phyloP scores from a whole-genome alignment of 1,139 yeast genomes.

The Pichia sp. region DNA sequence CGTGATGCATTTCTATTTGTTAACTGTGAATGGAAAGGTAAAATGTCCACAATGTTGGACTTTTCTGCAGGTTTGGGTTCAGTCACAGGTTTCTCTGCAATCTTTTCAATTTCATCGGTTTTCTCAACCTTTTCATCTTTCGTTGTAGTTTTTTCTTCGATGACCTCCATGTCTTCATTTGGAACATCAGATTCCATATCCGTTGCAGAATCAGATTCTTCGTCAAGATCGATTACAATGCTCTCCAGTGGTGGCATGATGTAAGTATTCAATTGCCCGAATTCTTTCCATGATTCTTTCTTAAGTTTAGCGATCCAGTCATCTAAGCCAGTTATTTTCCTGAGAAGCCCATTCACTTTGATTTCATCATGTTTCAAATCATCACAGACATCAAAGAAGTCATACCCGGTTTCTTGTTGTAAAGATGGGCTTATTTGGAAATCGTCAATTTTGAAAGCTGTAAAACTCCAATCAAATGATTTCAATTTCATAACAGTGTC shows the following conservation, averaged over 20 bases:
- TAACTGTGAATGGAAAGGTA: constrained; percentile 8
- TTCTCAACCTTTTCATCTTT: not conserved
- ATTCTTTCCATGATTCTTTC: constrained; percentile 9
- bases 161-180: not conserved
- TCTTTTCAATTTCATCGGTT: no score
- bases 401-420: not conserved
- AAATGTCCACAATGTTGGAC: no score
- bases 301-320: constrained; percentile 10
- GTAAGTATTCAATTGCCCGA: constrained; percentile 8
- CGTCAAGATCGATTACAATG: not conserved
- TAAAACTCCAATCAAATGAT: constrained; percentile 10
- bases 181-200: not conserved
- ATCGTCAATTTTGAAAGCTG: constrained; percentile 2
- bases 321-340: not conserved
- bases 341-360: not conserved
- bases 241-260: constrained; percentile 9
- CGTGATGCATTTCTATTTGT: constrained; percentile 7
- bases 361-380: constrained; percentile 1
- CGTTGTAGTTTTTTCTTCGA: not conserved
- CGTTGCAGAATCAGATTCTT: not conserved
- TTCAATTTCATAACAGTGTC: constrained; percentile 1
- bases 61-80: no score
- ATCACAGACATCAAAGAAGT: not conserved
- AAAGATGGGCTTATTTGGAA: not conserved
- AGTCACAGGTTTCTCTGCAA: no score